Evolutionary conservation across 2,329 filamentous ascomycete genomes (phyloP), one percentile per base, ranked within the genome.

Genomic region (Epichloe hybrida): DNA sequence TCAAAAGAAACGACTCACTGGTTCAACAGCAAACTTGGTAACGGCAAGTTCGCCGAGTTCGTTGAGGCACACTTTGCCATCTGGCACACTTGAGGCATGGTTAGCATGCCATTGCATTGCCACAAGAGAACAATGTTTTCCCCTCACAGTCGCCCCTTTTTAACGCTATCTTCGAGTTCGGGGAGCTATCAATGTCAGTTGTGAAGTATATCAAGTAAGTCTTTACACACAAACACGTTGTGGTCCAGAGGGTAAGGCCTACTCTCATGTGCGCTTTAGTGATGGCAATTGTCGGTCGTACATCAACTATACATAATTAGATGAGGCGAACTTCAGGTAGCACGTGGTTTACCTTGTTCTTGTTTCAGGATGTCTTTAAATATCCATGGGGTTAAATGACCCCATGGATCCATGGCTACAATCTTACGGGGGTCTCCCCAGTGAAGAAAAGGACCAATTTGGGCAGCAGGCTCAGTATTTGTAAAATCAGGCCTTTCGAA

Each of bases 11-110:
- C 1, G 34, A 70, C 79, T 72, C 56, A 88, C 91, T 23, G 93
- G 93, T 67, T 98, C 93, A 20, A 96, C 93, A 3, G 93, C 93
- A 56, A 97, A 88, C 66, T 98, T 98, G 46, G 93, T 97, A 5
- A 97, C 93, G 35, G 86, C 86, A 38, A 97, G 74, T 65, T 97
- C 93, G 50, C 93, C 93, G 3, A 72, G 70, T n/a, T 81, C 75
- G 62, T 95, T 95, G 49, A 97, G 67, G 62, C 89, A 91, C 43
- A 97, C 88, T 63, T 90, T 93, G 48, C 93, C 91, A 65, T 98
- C 93, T 0, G 77, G 77, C 3, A 79, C 66, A 51, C 75, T 78
- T 41, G 12, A 2, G n/a, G 4, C 12, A 20, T 37, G 34, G 48
- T 56, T 4, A 47, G 50, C n/a, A 37, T 23, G 36, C 21, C 3